These are phyloP conservation scores for Pelagophyceae sp. DNA, from an alignment of 352 stramenopile genomes.

Conservation along the genomic window DNA sequence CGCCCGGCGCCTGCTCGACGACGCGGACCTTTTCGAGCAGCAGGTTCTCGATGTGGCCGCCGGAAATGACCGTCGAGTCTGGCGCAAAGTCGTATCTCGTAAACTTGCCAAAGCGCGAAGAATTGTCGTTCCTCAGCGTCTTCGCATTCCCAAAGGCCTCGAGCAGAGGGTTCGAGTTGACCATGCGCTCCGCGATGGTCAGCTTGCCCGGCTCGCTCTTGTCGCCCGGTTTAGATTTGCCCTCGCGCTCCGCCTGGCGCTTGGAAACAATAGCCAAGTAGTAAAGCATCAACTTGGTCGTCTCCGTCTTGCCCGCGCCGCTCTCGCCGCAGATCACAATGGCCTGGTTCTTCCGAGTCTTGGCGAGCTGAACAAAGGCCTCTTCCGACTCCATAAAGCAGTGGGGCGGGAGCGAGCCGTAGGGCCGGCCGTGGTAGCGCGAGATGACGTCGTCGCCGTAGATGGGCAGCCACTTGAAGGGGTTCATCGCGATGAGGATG, in stretches of 20 bases:
- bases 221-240: neutral
- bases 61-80: slow-evolving; percentile 43
- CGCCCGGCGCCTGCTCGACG: slow-evolving; percentile 72
- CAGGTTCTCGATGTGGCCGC: slow-evolving; percentile 81
- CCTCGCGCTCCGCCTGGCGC: neutral
- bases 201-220: neutral
- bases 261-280: slow-evolving; percentile 47
- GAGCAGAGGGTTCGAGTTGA: slow-evolving; percentile 18
- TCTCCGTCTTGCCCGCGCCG: slow-evolving; percentile 78
- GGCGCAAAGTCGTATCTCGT: slow-evolving; percentile 22
- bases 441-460: slow-evolving; percentile 50
- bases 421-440: slow-evolving; percentile 30
- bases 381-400: slow-evolving; percentile 54
- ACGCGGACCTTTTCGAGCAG: slow-evolving; percentile 97
- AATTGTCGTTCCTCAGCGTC: slow-evolving; percentile 19
- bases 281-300: slow-evolving; percentile 78
- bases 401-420: slow-evolving; percentile 40
- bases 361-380: neutral
- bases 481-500: slow-evolving; percentile 64
- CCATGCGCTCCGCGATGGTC: slow-evolving; percentile 21
- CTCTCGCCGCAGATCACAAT: slow-evolving; percentile 76
- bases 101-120: slow-evolving; percentile 27
- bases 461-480: slow-evolving; percentile 55
- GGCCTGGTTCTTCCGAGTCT: slow-evolving; percentile 54
- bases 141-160: slow-evolving; percentile 19